Conservation (phyloP, 2,329 filamentous ascomycete genomes). For the Fusarium succisae region DNA sequence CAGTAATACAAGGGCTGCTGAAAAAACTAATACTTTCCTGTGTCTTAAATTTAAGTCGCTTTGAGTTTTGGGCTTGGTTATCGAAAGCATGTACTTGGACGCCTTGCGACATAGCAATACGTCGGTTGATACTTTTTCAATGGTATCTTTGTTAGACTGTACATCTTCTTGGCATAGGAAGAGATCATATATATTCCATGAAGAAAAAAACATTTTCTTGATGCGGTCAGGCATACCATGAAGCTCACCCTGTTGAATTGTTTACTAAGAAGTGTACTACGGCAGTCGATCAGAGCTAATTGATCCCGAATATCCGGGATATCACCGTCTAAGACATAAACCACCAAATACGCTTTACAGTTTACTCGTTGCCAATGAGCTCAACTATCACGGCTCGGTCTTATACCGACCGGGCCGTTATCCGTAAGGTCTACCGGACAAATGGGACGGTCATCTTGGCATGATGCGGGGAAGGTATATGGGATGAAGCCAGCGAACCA, state of each 20-base stretch:
- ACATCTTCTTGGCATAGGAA: background rate
- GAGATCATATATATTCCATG: background rate
- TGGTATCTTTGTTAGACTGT: background rate
- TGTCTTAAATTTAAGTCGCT: background rate
- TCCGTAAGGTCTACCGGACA: slow-evolving; percentile 21
- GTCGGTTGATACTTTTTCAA: background rate
- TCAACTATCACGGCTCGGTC: slow-evolving; percentile 11
- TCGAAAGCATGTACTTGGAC: background rate
- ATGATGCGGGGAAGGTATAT: slow-evolving; percentile 21
- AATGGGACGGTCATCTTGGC: slow-evolving; percentile 14
- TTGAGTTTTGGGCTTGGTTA: background rate
- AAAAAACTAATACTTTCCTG: background rate
- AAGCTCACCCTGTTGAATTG: background rate
- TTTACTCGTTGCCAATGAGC: background rate
- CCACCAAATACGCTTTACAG: slow-evolving; percentile 1
- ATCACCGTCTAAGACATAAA: slow-evolving; percentile 13
- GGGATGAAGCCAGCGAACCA: slow-evolving; percentile 11
- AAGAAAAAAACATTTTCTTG: background rate
- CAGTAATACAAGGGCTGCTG: background rate
- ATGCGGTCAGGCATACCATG: background rate
- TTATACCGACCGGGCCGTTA: slow-evolving; percentile 21
- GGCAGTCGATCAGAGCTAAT: background rate
- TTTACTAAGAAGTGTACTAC: background rate
- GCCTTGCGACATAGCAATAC: background rate
- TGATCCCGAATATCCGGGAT: slow-evolving; percentile 31